Evolutionary conservation across 768 basidiomycete genomes (phyloP).

Genomic region (Macrolepiota fuliginosa): DNA sequence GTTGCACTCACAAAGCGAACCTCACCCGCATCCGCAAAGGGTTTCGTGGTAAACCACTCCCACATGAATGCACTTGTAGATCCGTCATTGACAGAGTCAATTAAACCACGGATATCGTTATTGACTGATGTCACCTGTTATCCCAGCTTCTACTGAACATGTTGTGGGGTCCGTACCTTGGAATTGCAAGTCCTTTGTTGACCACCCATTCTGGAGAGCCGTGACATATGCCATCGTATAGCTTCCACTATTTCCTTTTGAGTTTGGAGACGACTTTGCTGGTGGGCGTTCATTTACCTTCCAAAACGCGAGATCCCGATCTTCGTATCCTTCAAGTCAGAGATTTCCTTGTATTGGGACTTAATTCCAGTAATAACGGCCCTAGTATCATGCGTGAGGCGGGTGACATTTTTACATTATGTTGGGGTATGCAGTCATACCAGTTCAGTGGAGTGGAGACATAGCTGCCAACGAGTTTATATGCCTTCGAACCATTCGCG

Average conservation of each 20-base stretch:
- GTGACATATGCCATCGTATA: conserved; percentile 97
- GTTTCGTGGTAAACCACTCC: conserved; percentile 84
- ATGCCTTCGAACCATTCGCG: conserved; percentile 83
- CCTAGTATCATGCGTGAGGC: conserved; percentile 39
- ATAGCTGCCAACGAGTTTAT: conserved; percentile 91
- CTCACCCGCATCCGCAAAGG: conserved; percentile 76
- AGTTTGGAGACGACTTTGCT: background rate
- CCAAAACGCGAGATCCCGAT: conserved; percentile 89
- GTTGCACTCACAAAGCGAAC: conserved; percentile 71
- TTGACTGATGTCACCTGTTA: conserved; percentile 50
- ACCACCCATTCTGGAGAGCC: conserved; percentile 87
- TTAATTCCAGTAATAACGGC: conserved; percentile 86
- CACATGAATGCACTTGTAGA: conserved; percentile 92
- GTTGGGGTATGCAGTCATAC: conserved; percentile 31
- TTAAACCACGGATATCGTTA: conserved; percentile 76
- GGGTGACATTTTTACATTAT: background rate
- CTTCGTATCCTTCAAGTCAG: conserved; percentile 75
- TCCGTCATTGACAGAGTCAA: conserved; percentile 85
- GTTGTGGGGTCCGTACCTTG: conserved; percentile 45
- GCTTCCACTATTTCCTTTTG: conserved; percentile 54
- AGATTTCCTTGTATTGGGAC: conserved; percentile 64
- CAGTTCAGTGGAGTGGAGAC: conserved; percentile 88
- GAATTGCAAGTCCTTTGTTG: conserved; percentile 58
- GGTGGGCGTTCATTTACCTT: conserved; percentile 43
- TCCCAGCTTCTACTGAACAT: background rate